phyloP scores from a whole-genome alignment of 2,329 filamentous ascomycete genomes.

The Cladosporium sp. region DNA sequence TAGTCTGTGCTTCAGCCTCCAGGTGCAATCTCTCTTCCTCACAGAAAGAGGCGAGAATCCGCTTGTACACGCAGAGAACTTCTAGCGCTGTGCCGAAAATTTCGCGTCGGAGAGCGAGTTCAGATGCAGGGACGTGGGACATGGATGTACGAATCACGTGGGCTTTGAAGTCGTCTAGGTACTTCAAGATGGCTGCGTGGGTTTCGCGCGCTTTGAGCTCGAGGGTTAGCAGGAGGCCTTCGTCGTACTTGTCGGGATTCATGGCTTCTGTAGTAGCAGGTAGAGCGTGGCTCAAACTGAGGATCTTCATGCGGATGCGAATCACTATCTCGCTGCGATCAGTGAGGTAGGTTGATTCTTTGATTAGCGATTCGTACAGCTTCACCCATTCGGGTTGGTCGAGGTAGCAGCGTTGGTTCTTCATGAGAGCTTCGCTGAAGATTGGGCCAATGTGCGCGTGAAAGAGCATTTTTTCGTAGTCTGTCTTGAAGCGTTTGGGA shows the following conservation, averaged over 20 bases:
- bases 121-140: constrained; percentile 12
- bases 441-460: constrained; percentile 33
- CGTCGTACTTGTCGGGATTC: constrained; percentile 4
- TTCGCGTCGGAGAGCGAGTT: constrained; percentile 22
- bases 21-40: constrained; percentile 21
- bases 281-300: constrained; percentile 21
- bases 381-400: constrained; percentile 29
- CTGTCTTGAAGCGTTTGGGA: constrained; percentile 28
- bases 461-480: constrained; percentile 36
- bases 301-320: constrained; percentile 21
- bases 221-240: background rate
- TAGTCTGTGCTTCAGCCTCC: constrained; percentile 27
- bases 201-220: constrained; percentile 13
- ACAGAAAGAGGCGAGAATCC: constrained; percentile 19
- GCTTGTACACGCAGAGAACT: constrained; percentile 21
- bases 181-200: constrained; percentile 16
- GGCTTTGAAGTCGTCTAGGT: constrained; percentile 25
- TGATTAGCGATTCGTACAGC: constrained; percentile 20
- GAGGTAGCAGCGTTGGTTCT: constrained; percentile 26
- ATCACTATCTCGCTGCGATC: constrained; percentile 23
- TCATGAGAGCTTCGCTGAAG: constrained; percentile 22
- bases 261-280: constrained; percentile 17
- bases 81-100: constrained; percentile 23
- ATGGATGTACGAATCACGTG: constrained; percentile 21
- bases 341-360: constrained; percentile 17